Evolutionary conservation across 2,329 filamentous ascomycete genomes (phyloP).

Genomic region (Trichophyton rubrum): DNA sequence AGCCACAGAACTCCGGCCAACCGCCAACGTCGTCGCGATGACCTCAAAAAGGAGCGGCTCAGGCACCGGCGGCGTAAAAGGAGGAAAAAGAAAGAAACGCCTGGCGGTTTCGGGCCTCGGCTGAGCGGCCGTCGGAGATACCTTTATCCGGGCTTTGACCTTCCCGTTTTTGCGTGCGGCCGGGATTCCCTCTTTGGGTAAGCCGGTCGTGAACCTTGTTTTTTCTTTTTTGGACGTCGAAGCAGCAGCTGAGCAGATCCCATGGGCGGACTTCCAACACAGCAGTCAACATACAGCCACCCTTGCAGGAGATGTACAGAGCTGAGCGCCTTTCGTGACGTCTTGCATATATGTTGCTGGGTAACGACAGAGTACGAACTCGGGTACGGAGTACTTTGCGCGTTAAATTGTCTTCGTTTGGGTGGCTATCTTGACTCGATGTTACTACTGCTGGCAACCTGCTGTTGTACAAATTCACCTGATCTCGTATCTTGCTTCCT

Average conservation of each 20-base stretch:
- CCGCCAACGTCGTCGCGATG: neutral
- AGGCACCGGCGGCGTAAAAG: neutral
- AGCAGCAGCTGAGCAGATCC: neutral
- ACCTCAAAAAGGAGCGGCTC: neutral
- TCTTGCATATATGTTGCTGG: neutral
- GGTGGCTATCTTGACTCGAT: neutral
- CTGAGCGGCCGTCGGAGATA: neutral
- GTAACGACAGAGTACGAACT: too few species aligned
- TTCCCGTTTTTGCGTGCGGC: neutral
- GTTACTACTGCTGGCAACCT: neutral
- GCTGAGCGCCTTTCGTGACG: neutral
- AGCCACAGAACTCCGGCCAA: too few species aligned
- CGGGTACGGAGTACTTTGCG: neutral
- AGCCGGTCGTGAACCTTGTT: neutral
- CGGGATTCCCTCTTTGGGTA: neutral
- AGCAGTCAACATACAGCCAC: too few species aligned
- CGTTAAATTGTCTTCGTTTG: neutral
- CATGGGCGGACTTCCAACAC: too few species aligned
- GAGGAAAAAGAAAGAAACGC: neutral
- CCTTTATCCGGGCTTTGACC: neutral
- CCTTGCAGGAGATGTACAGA: neutral
- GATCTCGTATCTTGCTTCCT: neutral
- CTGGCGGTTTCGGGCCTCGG: neutral
- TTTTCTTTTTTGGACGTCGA: neutral
- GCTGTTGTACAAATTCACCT: neutral